Conservation (phyloP, 441 rosid genomes). For the Gossypium gossypioides region DNA sequence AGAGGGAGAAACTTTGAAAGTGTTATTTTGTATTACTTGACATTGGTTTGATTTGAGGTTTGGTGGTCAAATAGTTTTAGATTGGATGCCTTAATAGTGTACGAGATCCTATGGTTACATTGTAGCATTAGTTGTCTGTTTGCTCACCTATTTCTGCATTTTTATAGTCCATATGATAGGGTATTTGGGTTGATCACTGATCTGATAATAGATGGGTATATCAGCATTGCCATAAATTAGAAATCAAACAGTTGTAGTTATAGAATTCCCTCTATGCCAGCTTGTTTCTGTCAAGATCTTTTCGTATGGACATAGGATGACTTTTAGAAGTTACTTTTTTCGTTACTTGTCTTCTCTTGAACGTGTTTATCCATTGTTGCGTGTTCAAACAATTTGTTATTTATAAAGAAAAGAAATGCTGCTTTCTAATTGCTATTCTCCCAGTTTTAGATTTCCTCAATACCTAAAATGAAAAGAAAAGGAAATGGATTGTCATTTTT, state of each 20-base stretch:
- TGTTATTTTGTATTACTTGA: neutral
- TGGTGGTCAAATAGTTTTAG: neutral
- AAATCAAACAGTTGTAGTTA: neutral
- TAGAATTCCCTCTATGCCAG: neutral
- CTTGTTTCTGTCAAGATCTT: neutral
- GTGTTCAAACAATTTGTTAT: neutral
- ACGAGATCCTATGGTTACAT: neutral
- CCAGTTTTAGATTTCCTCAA: neutral
- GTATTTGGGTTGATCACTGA: neutral
- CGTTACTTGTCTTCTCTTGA: neutral
- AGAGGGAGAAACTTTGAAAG: neutral
- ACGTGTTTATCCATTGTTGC: neutral
- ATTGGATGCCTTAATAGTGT: neutral
- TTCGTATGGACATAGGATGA: neutral
- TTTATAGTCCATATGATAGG: neutral
- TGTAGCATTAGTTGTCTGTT: neutral
- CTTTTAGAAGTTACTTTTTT: neutral
- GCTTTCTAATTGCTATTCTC: neutral
- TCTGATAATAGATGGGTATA: neutral
- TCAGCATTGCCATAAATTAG: neutral
- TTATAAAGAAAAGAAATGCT: neutral
- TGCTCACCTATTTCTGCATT: neutral
- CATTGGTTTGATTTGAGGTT: neutral
- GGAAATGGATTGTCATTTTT: neutral
- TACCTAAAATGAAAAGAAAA: neutral